Evolutionary conservation across 148 eudicot species (phyloP), one percentile per base, ranked within the genome.

Genomic region (Nepenthes mirabilis): DNA sequence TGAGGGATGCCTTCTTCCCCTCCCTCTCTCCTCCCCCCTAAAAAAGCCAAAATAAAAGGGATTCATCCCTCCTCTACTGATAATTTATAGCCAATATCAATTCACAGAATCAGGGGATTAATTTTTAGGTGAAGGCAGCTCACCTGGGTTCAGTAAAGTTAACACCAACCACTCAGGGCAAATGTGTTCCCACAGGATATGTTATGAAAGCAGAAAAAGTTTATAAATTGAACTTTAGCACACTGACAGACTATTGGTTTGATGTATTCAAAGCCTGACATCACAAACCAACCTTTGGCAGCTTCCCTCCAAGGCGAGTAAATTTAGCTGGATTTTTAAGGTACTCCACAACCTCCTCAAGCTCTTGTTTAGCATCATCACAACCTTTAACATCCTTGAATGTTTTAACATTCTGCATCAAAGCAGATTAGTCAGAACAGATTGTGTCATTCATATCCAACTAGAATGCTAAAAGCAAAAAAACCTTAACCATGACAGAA

Each of bases 301-400:
- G 76, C 85, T 93, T 93, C 51, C 96, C 99, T 64, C 99, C 96
- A 57, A 93, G 83, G 34, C 96, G 88, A 66, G 99, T 93, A 67
- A 93, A 88, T 60, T 93, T 93, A 37, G 87, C 35, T 52, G 99
- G 99, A 72, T 93, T 88, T 66, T 58, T 88, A 3, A 93, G 86
- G 83, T 93, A 93, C 71, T 93, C 95, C 49, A 93, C 99, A 63
- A 93, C 99, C 76, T 93, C 99, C 79, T 93, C 99, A 2, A 93
- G 96, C 73, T 93, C 99, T 86, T 93, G 99, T 65, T 88, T 93
- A 34, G 99, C 99, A 82, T 93, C 99, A 73, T 93, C 99, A 79
- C 99, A 93, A 57, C 99, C 99, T 77, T 93, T 93, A 47, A 93
- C 96, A 65, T 93, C 99, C 79, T 86, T 93, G 66, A 93, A 93